Percentiles rank a stretch among this genome's conserved stretches.
These are phyloP conservation scores for Zoysia matrella DNA, from an alignment of 202 grass and related monocot species.

Conservation along the genomic window DNA sequence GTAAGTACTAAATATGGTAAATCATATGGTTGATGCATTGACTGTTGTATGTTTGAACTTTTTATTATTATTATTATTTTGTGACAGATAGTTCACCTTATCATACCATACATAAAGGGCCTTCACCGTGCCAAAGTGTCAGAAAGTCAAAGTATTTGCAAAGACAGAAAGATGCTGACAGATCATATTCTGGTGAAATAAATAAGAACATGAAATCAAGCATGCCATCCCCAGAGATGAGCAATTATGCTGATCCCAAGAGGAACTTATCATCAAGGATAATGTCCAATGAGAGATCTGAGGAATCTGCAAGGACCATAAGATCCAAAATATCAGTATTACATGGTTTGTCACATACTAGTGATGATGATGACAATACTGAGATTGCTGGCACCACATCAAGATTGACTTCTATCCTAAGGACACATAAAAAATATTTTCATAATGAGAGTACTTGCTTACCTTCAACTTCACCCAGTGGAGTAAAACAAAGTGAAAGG, in stretches of 20 bases:
- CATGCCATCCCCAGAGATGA: not conserved
- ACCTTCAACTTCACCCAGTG: constrained; percentile 27
- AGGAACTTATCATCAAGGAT: constrained; percentile 18
- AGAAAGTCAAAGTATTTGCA: constrained; percentile 26
- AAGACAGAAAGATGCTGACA: constrained; percentile 2
- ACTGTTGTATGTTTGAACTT: constrained; percentile 24
- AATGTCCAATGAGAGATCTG: constrained; percentile 12
- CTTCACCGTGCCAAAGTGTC: constrained; percentile 13
- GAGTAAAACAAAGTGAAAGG: constrained; percentile 40
- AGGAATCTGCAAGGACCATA: constrained; percentile 19
- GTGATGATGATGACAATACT: constrained; percentile 27
- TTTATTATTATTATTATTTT: constrained; percentile 2
- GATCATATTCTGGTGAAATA: constrained; percentile 23
- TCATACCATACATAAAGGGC: constrained; percentile 29
- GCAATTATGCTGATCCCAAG: not conserved
- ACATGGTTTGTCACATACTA: constrained; percentile 13
- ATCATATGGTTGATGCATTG: constrained; percentile 12
- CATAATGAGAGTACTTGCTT: constrained; percentile 4
- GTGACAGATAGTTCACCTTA: constrained; percentile 50
- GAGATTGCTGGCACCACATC: constrained; percentile 37
- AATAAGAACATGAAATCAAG: constrained; percentile 31
- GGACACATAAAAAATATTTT: constrained; percentile 39
- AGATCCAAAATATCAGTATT: constrained; percentile 19
- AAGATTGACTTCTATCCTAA: constrained; percentile 33
- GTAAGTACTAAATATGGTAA: constrained; percentile 15